Conservation (phyloP, 139 green algal species). For the Chlamydomonas schloesseri region DNA sequence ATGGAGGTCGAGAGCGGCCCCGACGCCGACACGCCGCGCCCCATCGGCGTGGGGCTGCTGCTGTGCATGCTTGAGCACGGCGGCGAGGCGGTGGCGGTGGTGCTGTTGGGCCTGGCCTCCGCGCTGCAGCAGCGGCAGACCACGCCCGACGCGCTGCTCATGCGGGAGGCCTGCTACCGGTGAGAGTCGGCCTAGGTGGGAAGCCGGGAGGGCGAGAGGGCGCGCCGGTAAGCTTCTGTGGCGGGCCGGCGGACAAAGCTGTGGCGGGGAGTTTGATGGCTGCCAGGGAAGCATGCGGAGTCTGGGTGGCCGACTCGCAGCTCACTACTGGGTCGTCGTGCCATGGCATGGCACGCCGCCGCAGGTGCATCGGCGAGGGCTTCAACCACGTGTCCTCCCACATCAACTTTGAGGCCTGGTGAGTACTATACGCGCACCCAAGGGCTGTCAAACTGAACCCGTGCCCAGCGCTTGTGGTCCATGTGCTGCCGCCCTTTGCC, state of each 20-base stretch:
- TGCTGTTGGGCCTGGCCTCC: slow-evolving; percentile 52
- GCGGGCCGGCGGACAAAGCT: no score
- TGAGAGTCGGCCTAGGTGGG: neutral
- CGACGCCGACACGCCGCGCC: slow-evolving; percentile 81
- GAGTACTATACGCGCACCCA: no score
- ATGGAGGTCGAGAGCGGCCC: slow-evolving; percentile 81
- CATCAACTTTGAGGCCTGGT: slow-evolving; percentile 76
- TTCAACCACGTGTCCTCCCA: slow-evolving; percentile 74
- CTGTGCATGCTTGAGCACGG: slow-evolving; percentile 84
- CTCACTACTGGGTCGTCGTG: no score
- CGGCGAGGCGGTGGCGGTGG: slow-evolving; percentile 56
- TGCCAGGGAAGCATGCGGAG: no score
- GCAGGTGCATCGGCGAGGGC: slow-evolving; percentile 78
- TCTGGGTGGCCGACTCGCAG: no score
- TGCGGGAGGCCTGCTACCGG: slow-evolving; percentile 78
- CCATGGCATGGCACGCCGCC: no score
- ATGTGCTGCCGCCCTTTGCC: no score
- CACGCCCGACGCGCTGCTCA: slow-evolving; percentile 59
- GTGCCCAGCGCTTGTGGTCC: no score
- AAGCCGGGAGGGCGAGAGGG: neutral
- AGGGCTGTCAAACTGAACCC: no score
- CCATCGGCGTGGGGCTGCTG: slow-evolving; percentile 82
- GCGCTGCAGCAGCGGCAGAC: slow-evolving; percentile 13
- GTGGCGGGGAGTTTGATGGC: no score
- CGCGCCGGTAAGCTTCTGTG: no score